These are phyloP conservation scores for Aspergillus bombycis DNA, from an alignment of 2,329 filamentous ascomycete species.

Conservation along the genomic window DNA sequence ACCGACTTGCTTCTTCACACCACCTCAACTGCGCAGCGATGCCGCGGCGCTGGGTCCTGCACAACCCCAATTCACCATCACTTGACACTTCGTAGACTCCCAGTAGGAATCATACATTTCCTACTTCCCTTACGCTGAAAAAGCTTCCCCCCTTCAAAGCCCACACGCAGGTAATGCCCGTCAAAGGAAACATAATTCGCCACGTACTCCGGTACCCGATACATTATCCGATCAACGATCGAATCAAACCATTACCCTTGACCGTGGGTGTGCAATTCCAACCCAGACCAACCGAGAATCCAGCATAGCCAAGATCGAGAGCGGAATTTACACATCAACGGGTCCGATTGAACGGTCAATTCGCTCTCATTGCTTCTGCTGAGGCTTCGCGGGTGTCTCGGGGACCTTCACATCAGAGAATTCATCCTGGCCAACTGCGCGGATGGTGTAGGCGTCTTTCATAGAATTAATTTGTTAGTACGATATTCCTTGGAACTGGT, in stretches of 20 bases:
- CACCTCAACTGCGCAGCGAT: neutral
- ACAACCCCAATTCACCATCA: neutral
- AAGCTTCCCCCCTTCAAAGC: neutral
- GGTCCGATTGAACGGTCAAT: neutral
- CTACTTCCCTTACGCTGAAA: neutral
- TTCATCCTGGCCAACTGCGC: constrained; percentile 89
- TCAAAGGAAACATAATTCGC: neutral
- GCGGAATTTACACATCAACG: neutral
- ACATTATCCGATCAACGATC: neutral
- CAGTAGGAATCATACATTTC: neutral
- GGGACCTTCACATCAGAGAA: constrained; percentile 95
- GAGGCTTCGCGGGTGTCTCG: constrained; percentile 59
- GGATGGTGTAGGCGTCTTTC: constrained; percentile 72
- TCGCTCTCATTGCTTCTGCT: constrained; percentile 32
- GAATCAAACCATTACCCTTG: neutral
- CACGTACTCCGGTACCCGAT: constrained; percentile 1
- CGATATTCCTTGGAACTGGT: neutral
- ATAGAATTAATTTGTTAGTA: constrained; percentile 9
- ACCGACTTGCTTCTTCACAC: neutral
- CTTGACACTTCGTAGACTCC: neutral
- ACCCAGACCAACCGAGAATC: neutral
- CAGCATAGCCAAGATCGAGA: neutral
- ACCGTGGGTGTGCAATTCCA: neutral
- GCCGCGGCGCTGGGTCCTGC: neutral
- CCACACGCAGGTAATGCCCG: neutral